Evolutionary conservation across 345 rosid genomes (phyloP).

Genomic region (Eutrema yunnanense): DNA sequence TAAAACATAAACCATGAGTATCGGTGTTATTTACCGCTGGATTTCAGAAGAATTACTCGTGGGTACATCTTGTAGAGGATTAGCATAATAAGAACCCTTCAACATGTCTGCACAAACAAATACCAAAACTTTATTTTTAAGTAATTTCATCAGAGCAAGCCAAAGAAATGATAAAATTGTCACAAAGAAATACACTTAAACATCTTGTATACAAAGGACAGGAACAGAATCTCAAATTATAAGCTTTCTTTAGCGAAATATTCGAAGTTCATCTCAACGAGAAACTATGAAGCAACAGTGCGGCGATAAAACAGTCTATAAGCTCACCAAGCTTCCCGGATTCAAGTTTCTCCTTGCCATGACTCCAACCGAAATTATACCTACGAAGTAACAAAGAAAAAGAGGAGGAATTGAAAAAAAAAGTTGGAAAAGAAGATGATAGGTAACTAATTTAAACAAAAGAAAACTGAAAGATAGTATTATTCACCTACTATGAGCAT

Average conservation of each 20-base stretch:
- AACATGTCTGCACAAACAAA: constrained; percentile 48
- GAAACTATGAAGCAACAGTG: neutral
- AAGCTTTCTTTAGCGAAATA: neutral
- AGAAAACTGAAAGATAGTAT: neutral
- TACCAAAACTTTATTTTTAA: neutral
- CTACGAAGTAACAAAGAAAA: constrained; percentile 27
- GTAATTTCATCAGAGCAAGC: neutral
- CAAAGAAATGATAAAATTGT: neutral
- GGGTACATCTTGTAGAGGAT: constrained; percentile 72
- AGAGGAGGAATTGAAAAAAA: neutral
- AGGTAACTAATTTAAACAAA: neutral
- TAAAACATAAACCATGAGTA: neutral
- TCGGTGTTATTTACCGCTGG: constrained; percentile 39
- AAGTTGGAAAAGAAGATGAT: neutral
- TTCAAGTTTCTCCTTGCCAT: constrained; percentile 92
- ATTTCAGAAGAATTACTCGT: constrained; percentile 47
- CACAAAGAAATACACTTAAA: neutral
- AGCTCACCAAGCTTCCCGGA: constrained; percentile 81
- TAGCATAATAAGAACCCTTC: constrained; percentile 89
- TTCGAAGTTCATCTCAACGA: neutral
- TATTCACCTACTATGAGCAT: constrained; percentile 68
- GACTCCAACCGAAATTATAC: constrained; percentile 97
- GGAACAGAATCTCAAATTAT: neutral
- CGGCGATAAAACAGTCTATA: constrained; percentile 1
- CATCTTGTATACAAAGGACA: neutral